Evolutionary conservation across 169 alveolate genomes (phyloP), one percentile per base, ranked within the genome.

Genomic region (Cryptosporidium baileyi): DNA sequence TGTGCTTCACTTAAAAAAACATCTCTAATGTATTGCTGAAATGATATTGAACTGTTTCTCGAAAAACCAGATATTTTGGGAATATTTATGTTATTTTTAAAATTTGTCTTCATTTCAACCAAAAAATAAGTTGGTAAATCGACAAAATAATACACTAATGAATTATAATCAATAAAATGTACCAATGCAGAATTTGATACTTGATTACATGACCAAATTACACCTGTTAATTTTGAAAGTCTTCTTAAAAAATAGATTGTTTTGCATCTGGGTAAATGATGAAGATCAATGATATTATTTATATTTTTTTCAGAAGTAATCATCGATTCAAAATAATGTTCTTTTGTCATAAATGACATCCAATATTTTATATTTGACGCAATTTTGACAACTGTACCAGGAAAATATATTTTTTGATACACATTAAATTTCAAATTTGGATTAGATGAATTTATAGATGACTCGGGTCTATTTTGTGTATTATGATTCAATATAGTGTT

Each of bases 111-210:
- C 45, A 24, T n/a, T 44, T 22, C 34, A 24, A 26, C 61, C 11
- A 63, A 28, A 11, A 43, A 63, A 44, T 45, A 22, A 0, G 80
- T 26, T 63, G 80, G 80, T 11, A 63, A 26, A 47, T 63, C 32
- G n/a, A 63, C 80, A 5, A 63, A 22, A 63, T 43, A 63, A 28
- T 63, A 44, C 19, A 47, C 44, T 3, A 63, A 28, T 1, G 40
- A 43, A n/a, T 63, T 13, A 22, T 63, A 63, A 63, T 63, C 80
- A 44, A 63, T 26, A 63, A 63, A 63, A 5, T 63, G 80, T 28
- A 63, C 80, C n/a, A 63, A 17, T 13, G 61, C 17, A 19, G 80
- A 63, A 11, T 63, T 63, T 63, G 80, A 38, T 3, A 44, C 30
- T 45, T 63, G 32, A 45, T 24, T 24, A 13, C 34, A 63, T 11